Base-by-base conservation (phyloP, 768 basidiomycete species). In the Porphyrellus cyaneotinctus region DNA sequence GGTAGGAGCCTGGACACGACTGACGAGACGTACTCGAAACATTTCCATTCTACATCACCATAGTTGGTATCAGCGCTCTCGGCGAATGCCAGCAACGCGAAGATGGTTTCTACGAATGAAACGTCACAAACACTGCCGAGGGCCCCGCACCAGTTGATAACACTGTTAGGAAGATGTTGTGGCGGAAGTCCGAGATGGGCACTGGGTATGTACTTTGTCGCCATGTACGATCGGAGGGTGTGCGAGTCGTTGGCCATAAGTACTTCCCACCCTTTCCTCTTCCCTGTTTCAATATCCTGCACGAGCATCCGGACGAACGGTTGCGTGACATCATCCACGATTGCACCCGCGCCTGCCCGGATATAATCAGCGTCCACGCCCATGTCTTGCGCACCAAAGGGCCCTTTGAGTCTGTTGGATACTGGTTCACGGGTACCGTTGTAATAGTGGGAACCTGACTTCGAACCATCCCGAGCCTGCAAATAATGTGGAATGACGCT, bases 71-170 rank as follows among this genome's bases (percentile, higher is more conserved):
- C 43, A 41, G 24, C 54, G 5, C 35, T 10, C 13, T 17, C 23
- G 37, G n/a, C 15, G 24, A 22, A 22, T 22, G 37, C n/a, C 36
- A 37, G 4, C 4, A 14, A 37, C 17, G 5, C 2, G n/a, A 37
- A 18, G 36, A 18, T 10, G 9, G 9, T 9, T 28, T 28, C 5
- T 28, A 9, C 4, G 9, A 28, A 9, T 28, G 26, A 4, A 28
- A 28, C 26, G 9, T 28, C 35, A 6, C 64, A 64, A 26, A 56
- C 63, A 15, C 59, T 62, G 33, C 63, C 67, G 13, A 75, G 66
- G 10, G 69, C 71, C 46, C 71, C 44, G 9, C 46, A 44, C 60
- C 60, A 76, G 52, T 72, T 67, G 28, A 74, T 56, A 10, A 68
- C 59, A 18, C 59, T 44, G 32, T 1, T 59, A 10, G 57, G 31